Conservation (phyloP, 225 moss, liverwort and hornwort genomes). For the Marchantia polymorpha region DNA sequence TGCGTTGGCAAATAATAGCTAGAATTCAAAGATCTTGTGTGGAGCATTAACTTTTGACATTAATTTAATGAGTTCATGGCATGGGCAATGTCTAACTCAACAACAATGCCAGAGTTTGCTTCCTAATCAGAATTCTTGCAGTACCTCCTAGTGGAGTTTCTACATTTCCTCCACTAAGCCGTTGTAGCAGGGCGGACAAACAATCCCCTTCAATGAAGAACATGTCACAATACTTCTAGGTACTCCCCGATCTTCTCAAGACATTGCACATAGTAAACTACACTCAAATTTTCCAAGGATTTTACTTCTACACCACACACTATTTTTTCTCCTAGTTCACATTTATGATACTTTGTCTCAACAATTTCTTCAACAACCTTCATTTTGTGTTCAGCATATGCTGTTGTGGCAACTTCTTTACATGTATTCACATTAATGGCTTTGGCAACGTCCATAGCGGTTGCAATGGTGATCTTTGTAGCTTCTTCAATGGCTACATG, state of each 20-base stretch:
- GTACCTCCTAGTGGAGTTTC: too few species aligned
- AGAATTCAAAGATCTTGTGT: too few species aligned
- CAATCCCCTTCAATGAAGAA: slow-evolving; percentile 87
- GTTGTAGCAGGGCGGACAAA: slow-evolving; percentile 84
- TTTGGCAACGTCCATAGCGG: slow-evolving; percentile 93
- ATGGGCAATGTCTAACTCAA: too few species aligned
- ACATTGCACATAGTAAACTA: slow-evolving; percentile 91
- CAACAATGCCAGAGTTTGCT: too few species aligned
- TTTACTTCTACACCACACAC: slow-evolving; percentile 66
- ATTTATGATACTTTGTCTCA: too few species aligned
- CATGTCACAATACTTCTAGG: slow-evolving; percentile 94
- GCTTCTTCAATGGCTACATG: slow-evolving; percentile 71
- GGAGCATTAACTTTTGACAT: too few species aligned
- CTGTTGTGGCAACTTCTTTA: slow-evolving; percentile 14
- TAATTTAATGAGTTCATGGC: too few species aligned
- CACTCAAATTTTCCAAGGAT: slow-evolving; percentile 59
- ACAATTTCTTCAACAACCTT: slow-evolving; percentile 47
- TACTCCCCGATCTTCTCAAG: slow-evolving; percentile 99
- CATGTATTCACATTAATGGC: slow-evolving; percentile 62
- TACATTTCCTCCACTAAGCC: slow-evolving; percentile 64
- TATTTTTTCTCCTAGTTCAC: slow-evolving; percentile 61
- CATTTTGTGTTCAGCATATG: slow-evolving; percentile 43
- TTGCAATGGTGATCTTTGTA: slow-evolving; percentile 83
- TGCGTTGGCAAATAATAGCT: too few species aligned
- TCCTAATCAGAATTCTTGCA: too few species aligned